Evolutionary conservation across 305 asterid genomes (phyloP), one percentile per base, ranked within the genome.

Genomic region (Fraxinus baroniana): DNA sequence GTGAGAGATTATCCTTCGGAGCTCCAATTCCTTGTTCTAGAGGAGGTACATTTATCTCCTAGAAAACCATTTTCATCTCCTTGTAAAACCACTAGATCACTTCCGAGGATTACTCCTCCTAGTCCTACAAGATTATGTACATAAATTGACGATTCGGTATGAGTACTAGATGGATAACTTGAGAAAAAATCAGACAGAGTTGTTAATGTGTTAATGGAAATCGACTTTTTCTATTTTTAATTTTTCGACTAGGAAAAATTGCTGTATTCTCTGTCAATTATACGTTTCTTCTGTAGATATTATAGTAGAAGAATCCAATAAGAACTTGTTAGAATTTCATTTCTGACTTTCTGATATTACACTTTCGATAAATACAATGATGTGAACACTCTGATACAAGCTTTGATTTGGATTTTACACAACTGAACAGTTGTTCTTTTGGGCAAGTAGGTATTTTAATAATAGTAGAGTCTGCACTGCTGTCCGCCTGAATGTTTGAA

Each of bases 1-100:
- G 86, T 95, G 83, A 86, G 98, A 84, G 97, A 94, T 79, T 95
- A 94, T 85, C 99, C 99, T 7, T 78, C 90, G 0, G 97, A 94
- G 92, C 98, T 95, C 76, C 98, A 94, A 28, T 72, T 83, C 41
- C 89, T 94, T 1, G 97, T 89, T 0, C 77, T 95, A 3, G 97
- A 95, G 89, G 94, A 93, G 20, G 93, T 88, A 5, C 78, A 91
- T 76, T 83, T 94, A 88, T 91, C 98, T 35, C 98, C 98, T 5
- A 90, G 85, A 75, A 75, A 85, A 39, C 75, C 78, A 7, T 52
- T 10, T 66, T 84, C 85, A 12, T 81, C 92, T 74, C 89, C 94
- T 1, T 64, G 84, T 0, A 84, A 80, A 86, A 55, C 24, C 24
- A 18, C 37, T 20, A 83, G 85, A 74, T 81, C 78, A 8, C 1